A percentile compares a stretch with the other conserved stretches of the same genome.
These are phyloP conservation scores for Aurifilum marmelostoma DNA, from an alignment of 2,329 filamentous ascomycete genomes.

Conservation along the genomic window DNA sequence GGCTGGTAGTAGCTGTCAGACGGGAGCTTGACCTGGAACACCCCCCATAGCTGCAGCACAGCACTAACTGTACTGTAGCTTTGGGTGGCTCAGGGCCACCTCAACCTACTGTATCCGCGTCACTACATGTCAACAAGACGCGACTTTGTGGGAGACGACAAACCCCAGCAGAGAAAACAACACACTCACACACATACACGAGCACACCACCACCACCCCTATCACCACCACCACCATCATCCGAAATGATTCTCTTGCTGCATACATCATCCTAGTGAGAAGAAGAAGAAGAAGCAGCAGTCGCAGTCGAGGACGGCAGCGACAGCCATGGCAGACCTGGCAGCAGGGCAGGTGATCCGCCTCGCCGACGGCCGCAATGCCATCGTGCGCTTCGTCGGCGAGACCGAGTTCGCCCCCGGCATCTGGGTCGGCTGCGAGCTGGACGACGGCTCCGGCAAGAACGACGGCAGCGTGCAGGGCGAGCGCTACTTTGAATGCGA, in stretches of 20 bases:
- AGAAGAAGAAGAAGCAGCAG: neutral
- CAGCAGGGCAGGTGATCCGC: slow-evolving; percentile 74
- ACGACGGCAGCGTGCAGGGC: slow-evolving; percentile 88
- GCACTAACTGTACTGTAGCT: neutral
- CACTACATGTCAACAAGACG: slow-evolving; percentile 14
- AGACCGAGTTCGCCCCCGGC: slow-evolving; percentile 77
- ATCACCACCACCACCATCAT: neutral
- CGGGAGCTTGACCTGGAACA: slow-evolving; percentile 5
- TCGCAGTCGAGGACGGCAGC: neutral
- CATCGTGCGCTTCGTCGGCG: slow-evolving; percentile 79
- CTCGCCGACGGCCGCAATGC: slow-evolving; percentile 78
- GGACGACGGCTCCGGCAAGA: slow-evolving; percentile 81
- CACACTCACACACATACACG: too few relatives aligned
- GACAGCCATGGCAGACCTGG: slow-evolving; percentile 56
- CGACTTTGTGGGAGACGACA: slow-evolving; percentile 19
- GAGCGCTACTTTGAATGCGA: slow-evolving; percentile 86
- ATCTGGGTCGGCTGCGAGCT: slow-evolving; percentile 92
- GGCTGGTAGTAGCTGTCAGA: neutral
- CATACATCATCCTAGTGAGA: neutral
- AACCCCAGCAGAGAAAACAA: slow-evolving; percentile 6
- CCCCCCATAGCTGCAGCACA: neutral
- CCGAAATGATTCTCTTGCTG: neutral
- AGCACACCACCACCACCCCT: neutral
- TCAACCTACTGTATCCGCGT: slow-evolving; percentile 14
- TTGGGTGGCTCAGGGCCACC: neutral